Evolutionary conservation across 2,329 filamentous ascomycete species (phyloP).

Genomic region (Aspergillus viridinutans): DNA sequence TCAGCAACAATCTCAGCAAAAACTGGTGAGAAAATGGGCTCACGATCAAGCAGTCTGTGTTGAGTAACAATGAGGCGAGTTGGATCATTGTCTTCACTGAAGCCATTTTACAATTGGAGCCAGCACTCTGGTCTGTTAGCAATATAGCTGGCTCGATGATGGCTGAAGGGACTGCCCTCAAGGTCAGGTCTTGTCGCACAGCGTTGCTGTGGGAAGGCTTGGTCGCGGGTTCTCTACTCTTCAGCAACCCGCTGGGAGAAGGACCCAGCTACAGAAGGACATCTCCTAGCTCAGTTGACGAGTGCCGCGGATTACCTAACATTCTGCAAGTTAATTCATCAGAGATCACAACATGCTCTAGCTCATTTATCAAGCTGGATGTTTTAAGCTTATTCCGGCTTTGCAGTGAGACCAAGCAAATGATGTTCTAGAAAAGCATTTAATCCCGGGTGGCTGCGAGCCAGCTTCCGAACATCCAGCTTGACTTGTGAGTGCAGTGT

Average conservation of each 20-base stretch:
- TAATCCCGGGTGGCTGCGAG: not conserved
- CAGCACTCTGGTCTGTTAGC: not conserved
- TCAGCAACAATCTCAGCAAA: not conserved
- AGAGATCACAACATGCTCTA: not conserved
- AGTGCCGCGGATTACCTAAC: not conserved
- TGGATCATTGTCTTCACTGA: not conserved
- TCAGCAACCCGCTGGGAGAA: constrained; percentile 2
- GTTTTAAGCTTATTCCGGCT: not conserved
- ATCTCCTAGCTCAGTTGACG: not conserved
- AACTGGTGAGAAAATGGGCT: not conserved
- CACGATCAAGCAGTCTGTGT: not conserved
- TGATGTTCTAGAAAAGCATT: not conserved
- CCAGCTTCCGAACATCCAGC: not conserved
- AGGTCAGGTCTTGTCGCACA: constrained; percentile 4
- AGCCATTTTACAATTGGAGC: not conserved
- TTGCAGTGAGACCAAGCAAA: not conserved
- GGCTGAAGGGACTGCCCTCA: not conserved
- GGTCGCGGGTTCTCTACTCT: not conserved
- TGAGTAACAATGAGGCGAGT: not conserved
- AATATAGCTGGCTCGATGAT: not conserved
- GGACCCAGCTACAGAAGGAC: not conserved
- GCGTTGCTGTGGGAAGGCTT: constrained; percentile 4
- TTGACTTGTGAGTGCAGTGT: not conserved
- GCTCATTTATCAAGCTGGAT: not conserved
- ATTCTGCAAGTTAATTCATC: not conserved